These are phyloP conservation scores for Talaromyces adpressus DNA, from an alignment of 495 filamentous ascomycete species.

Conservation along the genomic window DNA sequence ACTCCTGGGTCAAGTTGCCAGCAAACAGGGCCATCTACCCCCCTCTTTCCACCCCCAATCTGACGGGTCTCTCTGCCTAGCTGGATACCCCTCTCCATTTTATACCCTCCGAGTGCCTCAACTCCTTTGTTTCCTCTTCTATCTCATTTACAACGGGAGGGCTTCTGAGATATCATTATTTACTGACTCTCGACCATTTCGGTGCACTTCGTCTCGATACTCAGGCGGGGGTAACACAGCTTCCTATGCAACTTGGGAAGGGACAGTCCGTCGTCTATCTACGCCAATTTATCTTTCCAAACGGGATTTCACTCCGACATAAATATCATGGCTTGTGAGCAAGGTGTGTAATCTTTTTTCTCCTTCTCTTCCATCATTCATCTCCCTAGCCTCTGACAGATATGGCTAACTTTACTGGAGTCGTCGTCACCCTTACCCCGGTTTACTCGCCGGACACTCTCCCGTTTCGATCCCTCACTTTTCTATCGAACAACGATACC, in stretches of 20 bases:
- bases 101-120: not conserved
- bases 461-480: slow-evolving; percentile 24
- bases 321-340: slow-evolving; percentile 4
- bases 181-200: not conserved
- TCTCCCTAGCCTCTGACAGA: not conserved
- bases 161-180: not conserved
- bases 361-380: not conserved
- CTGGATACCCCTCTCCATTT: slow-evolving; percentile 2
- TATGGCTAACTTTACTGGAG: slow-evolving; percentile 13
- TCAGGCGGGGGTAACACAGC: slow-evolving; percentile 1
- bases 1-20: not conserved
- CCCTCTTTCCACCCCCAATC: not conserved
- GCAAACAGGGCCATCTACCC: not conserved
- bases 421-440: slow-evolving; percentile 20
- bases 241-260: not conserved
- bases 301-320: not conserved
- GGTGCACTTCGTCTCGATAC: not conserved
- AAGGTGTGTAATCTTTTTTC: not conserved
- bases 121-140: not conserved
- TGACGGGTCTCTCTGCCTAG: slow-evolving; percentile 3
- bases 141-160: not conserved
- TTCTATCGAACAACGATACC: slow-evolving; percentile 15
- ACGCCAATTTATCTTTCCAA: not conserved
- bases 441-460: slow-evolving; percentile 14
- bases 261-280: not conserved